phyloP scores from a whole-genome alignment of 1,139 yeast genomes.

The Zygoascus sp. region DNA sequence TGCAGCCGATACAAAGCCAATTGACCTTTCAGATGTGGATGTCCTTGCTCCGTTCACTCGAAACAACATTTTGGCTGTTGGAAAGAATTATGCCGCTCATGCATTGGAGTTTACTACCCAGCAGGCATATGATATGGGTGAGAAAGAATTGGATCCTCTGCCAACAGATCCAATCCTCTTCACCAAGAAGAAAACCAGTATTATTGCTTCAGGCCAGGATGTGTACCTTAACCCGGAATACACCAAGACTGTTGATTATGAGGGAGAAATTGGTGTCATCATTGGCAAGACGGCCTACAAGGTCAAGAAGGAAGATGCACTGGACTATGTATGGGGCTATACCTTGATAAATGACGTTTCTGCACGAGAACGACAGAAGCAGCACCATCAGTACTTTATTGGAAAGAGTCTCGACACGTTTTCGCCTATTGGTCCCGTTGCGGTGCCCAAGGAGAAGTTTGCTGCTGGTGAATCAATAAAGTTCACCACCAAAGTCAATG shows the following conservation, averaged over 20 bases:
- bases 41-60: constrained; percentile 4
- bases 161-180: constrained; percentile 10
- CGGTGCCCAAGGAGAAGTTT: constrained; percentile 39
- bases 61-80: constrained; percentile 2
- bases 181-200: constrained; percentile 10
- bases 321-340: constrained; percentile 48
- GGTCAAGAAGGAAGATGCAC: constrained; percentile 43
- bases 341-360: constrained; percentile 53
- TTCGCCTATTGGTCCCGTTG: constrained; percentile 52
- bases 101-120: constrained; percentile 10
- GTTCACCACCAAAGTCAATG: constrained; percentile 42
- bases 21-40: background rate
- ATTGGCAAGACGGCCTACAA: constrained; percentile 48
- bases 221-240: background rate
- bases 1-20: background rate
- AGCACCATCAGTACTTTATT: constrained; percentile 42
- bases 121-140: constrained; percentile 3
- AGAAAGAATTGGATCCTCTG: constrained; percentile 1
- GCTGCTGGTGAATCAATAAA: constrained; percentile 35
- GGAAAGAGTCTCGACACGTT: constrained; percentile 54
- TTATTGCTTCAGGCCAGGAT: constrained; percentile 6
- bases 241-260: constrained; percentile 39
- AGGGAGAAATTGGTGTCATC: constrained; percentile 50
- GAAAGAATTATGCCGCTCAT: constrained; percentile 11
- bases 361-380: constrained; percentile 50